Percentiles rank a stretch among this genome's conserved stretches.
These are phyloP conservation scores for Calonectria pseudoreteaudii DNA, from an alignment of 2,329 filamentous ascomycete genomes.

Conservation along the genomic window DNA sequence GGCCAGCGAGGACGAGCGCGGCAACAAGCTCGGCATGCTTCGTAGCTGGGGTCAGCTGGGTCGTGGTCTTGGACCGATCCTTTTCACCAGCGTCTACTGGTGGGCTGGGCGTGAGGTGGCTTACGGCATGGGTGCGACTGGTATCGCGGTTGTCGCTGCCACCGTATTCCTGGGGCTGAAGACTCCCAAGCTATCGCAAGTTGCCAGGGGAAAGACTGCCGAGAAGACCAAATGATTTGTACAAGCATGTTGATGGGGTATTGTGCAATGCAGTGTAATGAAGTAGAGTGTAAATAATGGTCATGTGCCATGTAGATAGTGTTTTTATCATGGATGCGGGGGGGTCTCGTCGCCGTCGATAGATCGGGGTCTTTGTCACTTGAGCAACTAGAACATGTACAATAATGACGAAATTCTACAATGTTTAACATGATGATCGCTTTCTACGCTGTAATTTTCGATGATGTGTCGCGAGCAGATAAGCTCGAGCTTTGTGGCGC, in stretches of 20 bases:
- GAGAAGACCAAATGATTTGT: slow-evolving; percentile 27
- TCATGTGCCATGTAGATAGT: neutral
- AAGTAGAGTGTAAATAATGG: neutral
- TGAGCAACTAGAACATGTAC: neutral
- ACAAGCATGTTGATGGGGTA: neutral
- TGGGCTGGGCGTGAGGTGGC: slow-evolving; percentile 93
- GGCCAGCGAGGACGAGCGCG: slow-evolving; percentile 81
- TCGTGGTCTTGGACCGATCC: slow-evolving; percentile 84
- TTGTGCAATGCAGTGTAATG: neutral
- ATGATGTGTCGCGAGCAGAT: neutral
- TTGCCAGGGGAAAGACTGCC: slow-evolving; percentile 27
- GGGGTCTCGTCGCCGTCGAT: neutral
- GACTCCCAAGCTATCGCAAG: slow-evolving; percentile 60
- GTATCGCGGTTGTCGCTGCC: slow-evolving; percentile 80
- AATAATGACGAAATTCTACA: neutral
- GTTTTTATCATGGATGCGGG: neutral
- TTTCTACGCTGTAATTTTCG: neutral
- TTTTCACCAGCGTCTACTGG: slow-evolving; percentile 98
- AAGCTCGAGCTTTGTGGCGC: neutral
- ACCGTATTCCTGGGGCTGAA: slow-evolving; percentile 80
- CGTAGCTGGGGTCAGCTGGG: slow-evolving; percentile 88
- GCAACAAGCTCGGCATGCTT: slow-evolving; percentile 86
- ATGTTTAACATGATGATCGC: neutral
- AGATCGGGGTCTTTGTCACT: neutral
- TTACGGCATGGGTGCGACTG: slow-evolving; percentile 82